Base-by-base conservation (phyloP, 129 eudicot species). In the Helianthus tuberosus region DNA sequence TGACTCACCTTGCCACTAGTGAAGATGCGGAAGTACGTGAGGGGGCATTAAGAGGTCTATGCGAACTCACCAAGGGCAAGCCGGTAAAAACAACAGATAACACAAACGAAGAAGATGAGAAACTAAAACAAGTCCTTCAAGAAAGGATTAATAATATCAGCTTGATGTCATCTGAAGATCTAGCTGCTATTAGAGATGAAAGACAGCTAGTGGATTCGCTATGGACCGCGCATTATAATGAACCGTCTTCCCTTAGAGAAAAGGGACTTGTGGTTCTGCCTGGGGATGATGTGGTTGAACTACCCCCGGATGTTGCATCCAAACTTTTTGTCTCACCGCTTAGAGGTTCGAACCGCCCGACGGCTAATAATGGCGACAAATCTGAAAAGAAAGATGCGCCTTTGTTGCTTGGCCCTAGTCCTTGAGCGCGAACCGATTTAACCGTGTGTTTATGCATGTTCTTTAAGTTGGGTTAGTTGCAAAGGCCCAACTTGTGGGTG, bases 261-360 rank as follows among this genome's bases (percentile, higher is more conserved):
- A 88, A 83, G 66, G 99, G 99, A 3, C 96, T 94, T 25, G 88
- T 94, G 54, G 88, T 78, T 76, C 90, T 94, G 16, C 87, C 97
- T 0, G 96, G 90, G 35, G 98, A 93, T 17, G 93, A 88, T 59
- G 83, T 59, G 3, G 61, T 10, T 6, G 74, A 12, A 27, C 88
- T 73, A 0, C 87, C 97, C 0, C 97, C 97, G 0, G 99, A 94
- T 85, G 96, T 94, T 11, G 99, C 96, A 8, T 84, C 97, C 52
- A 76, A 74, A 70, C 84, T 90, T 68, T 86, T 94, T 41, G 84
- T 80, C 76, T 93, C 96, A 8, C 91, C 97, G n/a, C 91, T 94
- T 36, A 81, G 99, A 75, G 74, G 74, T 55, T 76, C 96, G 0
- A 82, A 72, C 35, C 73, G 75, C 3, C 80, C 83, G 3, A 55